These are phyloP conservation scores for Penicillium italicum DNA, from an alignment of 2,329 filamentous ascomycete species.

Conservation along the genomic window DNA sequence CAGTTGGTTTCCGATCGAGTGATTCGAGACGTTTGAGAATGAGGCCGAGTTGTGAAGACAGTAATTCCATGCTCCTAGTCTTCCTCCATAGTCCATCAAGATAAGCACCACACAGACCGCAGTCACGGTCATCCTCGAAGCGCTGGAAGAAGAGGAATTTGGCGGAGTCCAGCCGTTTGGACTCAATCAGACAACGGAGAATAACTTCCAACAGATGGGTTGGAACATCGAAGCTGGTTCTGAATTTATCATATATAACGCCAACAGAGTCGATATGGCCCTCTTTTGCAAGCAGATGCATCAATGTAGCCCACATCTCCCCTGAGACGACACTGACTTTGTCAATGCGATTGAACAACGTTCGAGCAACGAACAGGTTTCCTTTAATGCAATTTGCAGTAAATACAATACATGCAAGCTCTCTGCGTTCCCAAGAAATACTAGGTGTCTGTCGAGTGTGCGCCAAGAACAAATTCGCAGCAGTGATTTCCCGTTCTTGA, in stretches of 20 bases:
- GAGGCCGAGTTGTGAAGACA: slow-evolving; percentile 35
- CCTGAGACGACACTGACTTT: slow-evolving; percentile 30
- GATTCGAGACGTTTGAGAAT: slow-evolving; percentile 27
- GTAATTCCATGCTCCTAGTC: slow-evolving; percentile 35
- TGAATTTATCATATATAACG: slow-evolving; percentile 30
- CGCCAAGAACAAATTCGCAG: slow-evolving; percentile 36
- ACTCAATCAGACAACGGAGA: slow-evolving; percentile 38
- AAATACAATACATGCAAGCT: slow-evolving; percentile 33
- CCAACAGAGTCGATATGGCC: slow-evolving; percentile 38
- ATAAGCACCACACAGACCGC: slow-evolving; percentile 37
- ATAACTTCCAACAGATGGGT: slow-evolving; percentile 34
- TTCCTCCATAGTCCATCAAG: slow-evolving; percentile 41
- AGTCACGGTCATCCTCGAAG: slow-evolving; percentile 33
- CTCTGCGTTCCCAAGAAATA: slow-evolving; percentile 27
- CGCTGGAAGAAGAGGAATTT: slow-evolving; percentile 35
- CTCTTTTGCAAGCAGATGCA: slow-evolving; percentile 35
- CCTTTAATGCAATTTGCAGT: slow-evolving; percentile 36
- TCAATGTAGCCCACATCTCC: slow-evolving; percentile 38
- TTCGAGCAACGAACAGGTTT: slow-evolving; percentile 40
- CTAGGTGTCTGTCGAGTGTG: background rate
- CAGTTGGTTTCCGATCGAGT: slow-evolving; percentile 32
- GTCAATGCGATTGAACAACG: slow-evolving; percentile 36
- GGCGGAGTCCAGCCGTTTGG: slow-evolving; percentile 36
- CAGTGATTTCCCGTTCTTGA: slow-evolving; percentile 32
- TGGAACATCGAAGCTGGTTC: slow-evolving; percentile 29